These are phyloP conservation scores for Nigrospora oryzae DNA, from an alignment of 2,329 filamentous ascomycete genomes.

Conservation along the genomic window DNA sequence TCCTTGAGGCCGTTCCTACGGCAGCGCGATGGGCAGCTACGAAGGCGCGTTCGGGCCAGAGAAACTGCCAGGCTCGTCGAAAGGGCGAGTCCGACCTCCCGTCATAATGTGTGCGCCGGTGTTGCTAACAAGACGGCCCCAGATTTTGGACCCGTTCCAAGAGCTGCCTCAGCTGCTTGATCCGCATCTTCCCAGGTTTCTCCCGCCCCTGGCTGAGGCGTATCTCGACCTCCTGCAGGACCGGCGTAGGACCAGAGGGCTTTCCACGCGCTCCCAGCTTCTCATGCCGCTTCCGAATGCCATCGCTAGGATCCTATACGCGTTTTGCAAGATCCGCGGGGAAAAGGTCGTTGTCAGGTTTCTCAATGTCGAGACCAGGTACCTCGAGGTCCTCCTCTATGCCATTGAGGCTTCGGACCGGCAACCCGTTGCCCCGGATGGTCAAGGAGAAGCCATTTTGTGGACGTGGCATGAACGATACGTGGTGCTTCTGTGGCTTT, in stretches of 20 bases:
- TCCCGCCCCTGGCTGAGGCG: constrained; percentile 66
- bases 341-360: constrained; percentile 90
- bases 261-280: constrained; percentile 28
- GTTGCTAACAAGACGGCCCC: constrained; percentile 9
- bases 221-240: constrained; percentile 60
- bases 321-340: constrained; percentile 88
- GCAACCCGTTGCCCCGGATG: constrained; percentile 6
- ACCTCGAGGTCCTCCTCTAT: constrained; percentile 71
- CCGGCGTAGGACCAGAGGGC: constrained; percentile 29
- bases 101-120: constrained; percentile 5
- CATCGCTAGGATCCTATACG: constrained; percentile 74
- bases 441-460: constrained; percentile 8
- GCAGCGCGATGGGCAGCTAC: constrained; percentile 39
- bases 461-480: constrained; percentile 87
- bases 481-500: constrained; percentile 79
- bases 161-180: constrained; percentile 92
- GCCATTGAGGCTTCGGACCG: constrained; percentile 58
- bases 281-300: constrained; percentile 56
- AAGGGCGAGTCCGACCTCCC: constrained; percentile 25
- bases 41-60: constrained; percentile 38
- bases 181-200: constrained; percentile 65
- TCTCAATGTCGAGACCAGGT: constrained; percentile 79
- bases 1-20: constrained; percentile 44
- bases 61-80: constrained; percentile 40
- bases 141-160: constrained; percentile 79